Percentiles rank a stretch among this genome's conserved stretches.
These are phyloP conservation scores for Crepidotus variabilis DNA, from an alignment of 768 basidiomycete genomes.

Conservation along the genomic window DNA sequence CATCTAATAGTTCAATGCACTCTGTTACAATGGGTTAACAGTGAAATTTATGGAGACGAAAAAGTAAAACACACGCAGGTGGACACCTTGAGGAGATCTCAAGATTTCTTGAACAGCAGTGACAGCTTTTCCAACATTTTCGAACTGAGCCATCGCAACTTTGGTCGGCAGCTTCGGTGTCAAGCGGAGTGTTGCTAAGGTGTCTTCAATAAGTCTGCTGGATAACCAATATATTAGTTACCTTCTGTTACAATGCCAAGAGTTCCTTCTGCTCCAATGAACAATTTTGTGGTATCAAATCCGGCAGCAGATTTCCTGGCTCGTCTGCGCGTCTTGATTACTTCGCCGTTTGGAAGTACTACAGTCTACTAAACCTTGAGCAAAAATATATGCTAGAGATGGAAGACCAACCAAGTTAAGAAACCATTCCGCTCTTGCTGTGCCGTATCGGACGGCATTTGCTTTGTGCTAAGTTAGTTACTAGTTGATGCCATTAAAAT, in stretches of 20 bases:
- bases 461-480: conserved; percentile 33
- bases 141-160: conserved; percentile 88
- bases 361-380: conserved; percentile 47
- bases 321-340: conserved; percentile 80
- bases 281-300: conserved; percentile 83
- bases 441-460: conserved; percentile 83
- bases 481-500: background rate
- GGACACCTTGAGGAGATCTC: conserved; percentile 59
- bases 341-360: conserved; percentile 79
- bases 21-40: conserved; percentile 36
- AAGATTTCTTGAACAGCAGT: conserved; percentile 80
- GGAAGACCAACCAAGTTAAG: conserved; percentile 59
- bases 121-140: conserved; percentile 72
- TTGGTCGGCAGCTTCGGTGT: conserved; percentile 78
- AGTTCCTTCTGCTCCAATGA: conserved; percentile 89
- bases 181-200: conserved; percentile 73
- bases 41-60: background rate
- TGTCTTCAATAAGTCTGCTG: background rate
- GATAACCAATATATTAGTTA: conserved; percentile 12
- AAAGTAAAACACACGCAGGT: conserved; percentile 57
- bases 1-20: conserved; percentile 87
- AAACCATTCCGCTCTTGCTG: conserved; percentile 87
- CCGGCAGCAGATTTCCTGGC: conserved; percentile 86
- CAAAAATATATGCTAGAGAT: background rate
- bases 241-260: conserved; percentile 89